A percentile compares a stretch with the other conserved stretches of the same genome.
Conservation (phyloP, 2,329 filamentous ascomycete species). For the Microdochium trichocladiopsis region DNA sequence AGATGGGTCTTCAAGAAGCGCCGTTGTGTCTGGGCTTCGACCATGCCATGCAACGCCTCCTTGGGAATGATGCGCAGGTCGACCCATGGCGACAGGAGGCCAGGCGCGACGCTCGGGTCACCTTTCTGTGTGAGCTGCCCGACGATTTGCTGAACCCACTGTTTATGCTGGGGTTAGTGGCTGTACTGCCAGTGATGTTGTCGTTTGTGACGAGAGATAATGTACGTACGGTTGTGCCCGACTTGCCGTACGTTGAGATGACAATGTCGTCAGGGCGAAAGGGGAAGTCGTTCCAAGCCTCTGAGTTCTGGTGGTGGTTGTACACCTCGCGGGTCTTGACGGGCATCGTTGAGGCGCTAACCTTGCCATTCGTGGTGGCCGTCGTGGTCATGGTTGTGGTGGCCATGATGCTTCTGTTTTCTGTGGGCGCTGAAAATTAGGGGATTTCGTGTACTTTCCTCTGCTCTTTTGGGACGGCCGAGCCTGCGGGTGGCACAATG, state of each 20-base stretch:
- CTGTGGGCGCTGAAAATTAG: background rate
- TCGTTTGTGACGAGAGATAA: background rate
- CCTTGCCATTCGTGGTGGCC: background rate
- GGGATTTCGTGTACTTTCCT: too few relatives aligned
- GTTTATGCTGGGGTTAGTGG: too few relatives aligned
- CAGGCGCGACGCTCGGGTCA: background rate
- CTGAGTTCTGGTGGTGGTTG: background rate
- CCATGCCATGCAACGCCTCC: background rate
- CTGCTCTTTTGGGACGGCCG: too few relatives aligned
- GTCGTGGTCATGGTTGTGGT: background rate
- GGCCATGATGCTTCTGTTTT: background rate
- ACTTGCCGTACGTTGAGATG: background rate
- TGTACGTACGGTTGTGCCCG: background rate
- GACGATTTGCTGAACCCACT: background rate
- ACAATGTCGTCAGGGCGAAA: background rate
- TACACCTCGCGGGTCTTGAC: background rate
- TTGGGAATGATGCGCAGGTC: background rate
- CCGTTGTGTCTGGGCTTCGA: background rate
- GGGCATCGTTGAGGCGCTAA: background rate
- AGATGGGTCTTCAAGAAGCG: background rate
- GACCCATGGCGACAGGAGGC: background rate
- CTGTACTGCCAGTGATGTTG: too few relatives aligned
- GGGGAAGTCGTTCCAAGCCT: background rate
- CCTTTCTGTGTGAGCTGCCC: background rate
- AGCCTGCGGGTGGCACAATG: too few relatives aligned